Evolutionary conservation across 495 filamentous ascomycete species (phyloP).

Genomic region (Tuber aestivum): DNA sequence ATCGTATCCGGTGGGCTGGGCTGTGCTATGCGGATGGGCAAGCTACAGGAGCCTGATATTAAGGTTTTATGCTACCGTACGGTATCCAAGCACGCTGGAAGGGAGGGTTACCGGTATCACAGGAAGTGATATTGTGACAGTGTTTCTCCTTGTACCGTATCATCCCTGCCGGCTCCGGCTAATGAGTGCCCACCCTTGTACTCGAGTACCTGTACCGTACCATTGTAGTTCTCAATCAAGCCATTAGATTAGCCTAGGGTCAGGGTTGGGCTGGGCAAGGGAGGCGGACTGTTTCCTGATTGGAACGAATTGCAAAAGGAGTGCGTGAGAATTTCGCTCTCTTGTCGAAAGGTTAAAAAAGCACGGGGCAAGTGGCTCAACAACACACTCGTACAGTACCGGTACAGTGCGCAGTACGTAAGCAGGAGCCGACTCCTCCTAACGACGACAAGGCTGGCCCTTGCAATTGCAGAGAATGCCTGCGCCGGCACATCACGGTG

Average conservation of each 20-base stretch:
- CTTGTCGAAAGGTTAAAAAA: neutral
- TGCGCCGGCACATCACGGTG: neutral
- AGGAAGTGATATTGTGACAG: neutral
- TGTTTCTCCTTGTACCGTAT: too few species aligned
- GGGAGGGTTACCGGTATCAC: neutral
- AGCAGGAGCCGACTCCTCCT: neutral
- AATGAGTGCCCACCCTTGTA: neutral
- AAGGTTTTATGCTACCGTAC: neutral
- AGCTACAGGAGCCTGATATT: neutral
- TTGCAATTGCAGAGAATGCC: neutral
- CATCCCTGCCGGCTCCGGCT: neutral
- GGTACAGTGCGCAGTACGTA: too few species aligned
- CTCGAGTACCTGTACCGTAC: neutral
- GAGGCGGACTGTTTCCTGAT: neutral
- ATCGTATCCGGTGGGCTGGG: neutral
- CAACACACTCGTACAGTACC: too few species aligned
- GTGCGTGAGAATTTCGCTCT: too few species aligned
- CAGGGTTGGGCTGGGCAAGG: neutral
- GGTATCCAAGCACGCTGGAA: neutral
- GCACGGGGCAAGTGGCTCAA: slow-evolving; percentile 4
- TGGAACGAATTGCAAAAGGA: too few species aligned
- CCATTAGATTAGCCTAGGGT: neutral
- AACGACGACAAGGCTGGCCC: neutral
- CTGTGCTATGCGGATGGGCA: neutral
- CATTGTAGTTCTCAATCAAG: neutral